phyloP scores from a whole-genome alignment of 2,329 filamentous ascomycete genomes.

The Penicillium sp. region DNA sequence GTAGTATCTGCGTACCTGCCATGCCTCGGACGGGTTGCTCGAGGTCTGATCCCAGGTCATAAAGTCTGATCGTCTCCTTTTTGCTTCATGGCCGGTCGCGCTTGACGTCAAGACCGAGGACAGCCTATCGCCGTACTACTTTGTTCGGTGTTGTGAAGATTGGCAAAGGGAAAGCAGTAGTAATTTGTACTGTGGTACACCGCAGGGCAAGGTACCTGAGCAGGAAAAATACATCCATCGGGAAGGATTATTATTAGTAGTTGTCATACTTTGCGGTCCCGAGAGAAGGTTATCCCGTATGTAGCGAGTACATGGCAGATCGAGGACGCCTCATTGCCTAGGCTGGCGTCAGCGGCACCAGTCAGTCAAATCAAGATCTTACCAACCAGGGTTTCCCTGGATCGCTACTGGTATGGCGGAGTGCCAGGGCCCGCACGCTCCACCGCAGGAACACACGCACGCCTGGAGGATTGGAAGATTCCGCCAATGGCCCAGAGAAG shows the following conservation, averaged over 20 bases:
- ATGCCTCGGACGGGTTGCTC: constrained; percentile 7
- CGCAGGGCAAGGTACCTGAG: constrained; percentile 1
- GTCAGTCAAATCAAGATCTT: constrained; percentile 17
- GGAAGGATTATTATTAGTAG: background rate
- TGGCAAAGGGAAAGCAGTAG: background rate
- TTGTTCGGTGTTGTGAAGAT: constrained; percentile 25
- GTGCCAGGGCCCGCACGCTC: constrained; percentile 13
- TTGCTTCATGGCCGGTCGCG: constrained; percentile 16
- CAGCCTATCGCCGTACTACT: constrained; percentile 9
- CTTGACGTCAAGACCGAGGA: constrained; percentile 30
- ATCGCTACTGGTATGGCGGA: constrained; percentile 6
- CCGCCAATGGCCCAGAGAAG: constrained; percentile 13
- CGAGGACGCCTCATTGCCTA: constrained; percentile 4
- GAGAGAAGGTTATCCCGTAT: background rate
- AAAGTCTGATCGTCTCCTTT: constrained; percentile 20
- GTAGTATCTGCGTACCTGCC: background rate
- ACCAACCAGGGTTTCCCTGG: constrained; percentile 2
- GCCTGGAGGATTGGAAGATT: background rate
- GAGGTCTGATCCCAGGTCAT: constrained; percentile 29
- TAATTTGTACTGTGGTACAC: background rate
- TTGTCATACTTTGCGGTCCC: background rate
- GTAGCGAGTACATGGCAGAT: background rate
- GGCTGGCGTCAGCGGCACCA: constrained; percentile 24
- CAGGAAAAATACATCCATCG: background rate
- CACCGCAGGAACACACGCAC: constrained; percentile 13